A percentile compares a stretch with the other conserved stretches of the same genome.
phyloP scores from a whole-genome alignment of 2,329 filamentous ascomycete species.

The Epichloe sibirici region DNA sequence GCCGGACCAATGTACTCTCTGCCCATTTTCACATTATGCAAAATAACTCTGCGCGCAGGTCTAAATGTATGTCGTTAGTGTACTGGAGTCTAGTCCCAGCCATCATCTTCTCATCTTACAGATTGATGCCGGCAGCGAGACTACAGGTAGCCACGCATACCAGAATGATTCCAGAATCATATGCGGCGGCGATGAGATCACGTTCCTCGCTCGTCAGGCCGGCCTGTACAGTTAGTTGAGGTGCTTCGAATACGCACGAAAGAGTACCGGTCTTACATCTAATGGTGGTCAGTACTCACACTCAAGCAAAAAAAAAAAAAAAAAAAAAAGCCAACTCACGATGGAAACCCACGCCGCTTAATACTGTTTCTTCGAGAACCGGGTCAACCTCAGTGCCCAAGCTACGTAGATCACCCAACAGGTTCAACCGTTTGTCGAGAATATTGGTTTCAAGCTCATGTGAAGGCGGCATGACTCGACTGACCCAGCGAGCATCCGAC shows the following conservation, averaged over 20 bases:
- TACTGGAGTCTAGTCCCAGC: too few relatives aligned
- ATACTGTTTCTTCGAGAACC: constrained; percentile 50
- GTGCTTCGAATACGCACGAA: constrained; percentile 2
- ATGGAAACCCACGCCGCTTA: constrained; percentile 61
- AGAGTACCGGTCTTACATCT: constrained; percentile 23
- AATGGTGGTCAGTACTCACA: neutral
- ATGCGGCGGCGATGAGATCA: constrained; percentile 57
- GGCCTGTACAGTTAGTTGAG: constrained; percentile 29
- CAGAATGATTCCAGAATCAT: constrained; percentile 54
- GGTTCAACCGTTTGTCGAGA: constrained; percentile 47
- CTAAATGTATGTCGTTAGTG: constrained; percentile 14
- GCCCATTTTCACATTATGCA: constrained; percentile 66
- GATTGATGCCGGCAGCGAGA: constrained; percentile 71
- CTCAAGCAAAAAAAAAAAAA: neutral
- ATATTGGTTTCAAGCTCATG: constrained; percentile 32
- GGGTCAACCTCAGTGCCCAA: constrained; percentile 55
- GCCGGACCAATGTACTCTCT: constrained; percentile 64
- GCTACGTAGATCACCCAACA: constrained; percentile 54
- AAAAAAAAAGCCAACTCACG: constrained; percentile 34
- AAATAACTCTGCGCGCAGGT: constrained; percentile 59
- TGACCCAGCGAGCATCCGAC: constrained; percentile 54
- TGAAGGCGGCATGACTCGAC: constrained; percentile 47
- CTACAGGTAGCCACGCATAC: constrained; percentile 69
- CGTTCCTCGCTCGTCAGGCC: constrained; percentile 65
- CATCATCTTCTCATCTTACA: constrained; percentile 24